Evolutionary conservation across 2,329 filamentous ascomycete species (phyloP), one percentile per base, ranked within the genome.

Genomic region (Passalora sequoiae): DNA sequence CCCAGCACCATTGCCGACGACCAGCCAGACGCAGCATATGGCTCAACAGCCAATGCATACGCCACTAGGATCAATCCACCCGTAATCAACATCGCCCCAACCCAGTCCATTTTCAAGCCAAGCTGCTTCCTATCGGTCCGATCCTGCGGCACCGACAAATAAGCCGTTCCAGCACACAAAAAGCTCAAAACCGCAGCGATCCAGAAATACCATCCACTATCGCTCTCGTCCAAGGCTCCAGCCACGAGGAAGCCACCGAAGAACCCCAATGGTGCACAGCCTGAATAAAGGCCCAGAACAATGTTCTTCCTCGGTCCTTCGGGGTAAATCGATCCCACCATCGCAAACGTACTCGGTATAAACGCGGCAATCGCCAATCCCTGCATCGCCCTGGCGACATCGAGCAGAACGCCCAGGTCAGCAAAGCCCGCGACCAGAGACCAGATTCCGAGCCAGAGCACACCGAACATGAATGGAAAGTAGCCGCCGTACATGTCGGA

Each of bases 401-500:
- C 56, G 2, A 66, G 51, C 15, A 63, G 33, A 3, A 57, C 29
- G 3, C 54, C 35, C 5, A 45, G 50, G 12, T 42, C 42, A 12
- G 54, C 48, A 42, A 65, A 64, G 15, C 60, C 63, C 9, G 61
- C 61, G 2, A 65, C 49, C 9, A 63, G 37, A 1, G 58, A 59
- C 63, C 63, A 66, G 20, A 64, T 51, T 4, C 54, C 51, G 3
- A 64, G 56, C 63, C 63, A 66, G 4, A 58, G 38, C 10, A 60
- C 50, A 1, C 62, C 62, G 27, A 58, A 53, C 59, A 65, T 63
- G 57, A 64, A 65, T 2, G 56, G 47, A 0, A 55, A 46, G 38
- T 65, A 66, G 13, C 63, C 63, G 38, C 63, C 61, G 31, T 62
- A 59, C 57, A 63, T 62, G 44, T 66, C 63, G 2, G 60, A 59